A percentile compares a stretch with the other conserved stretches of the same genome.
Conservation (phyloP, 2,329 filamentous ascomycete species). For the Trichoderma sp. region DNA sequence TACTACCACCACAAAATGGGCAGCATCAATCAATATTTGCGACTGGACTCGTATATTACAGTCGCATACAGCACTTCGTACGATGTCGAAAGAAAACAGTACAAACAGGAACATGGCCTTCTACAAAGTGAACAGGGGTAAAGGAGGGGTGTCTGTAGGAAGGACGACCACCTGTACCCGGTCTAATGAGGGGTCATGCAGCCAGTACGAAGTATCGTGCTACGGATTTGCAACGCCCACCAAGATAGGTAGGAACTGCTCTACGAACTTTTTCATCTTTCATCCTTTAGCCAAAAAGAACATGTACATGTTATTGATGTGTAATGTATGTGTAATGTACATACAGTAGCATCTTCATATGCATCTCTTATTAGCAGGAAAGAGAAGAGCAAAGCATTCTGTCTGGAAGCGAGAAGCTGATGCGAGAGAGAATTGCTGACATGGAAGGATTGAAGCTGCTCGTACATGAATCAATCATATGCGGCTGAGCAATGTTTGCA, state of each 20-base stretch:
- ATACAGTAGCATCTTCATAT: neutral
- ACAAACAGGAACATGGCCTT: neutral
- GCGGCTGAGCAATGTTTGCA: neutral
- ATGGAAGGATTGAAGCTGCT: neutral
- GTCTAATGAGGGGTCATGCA: neutral
- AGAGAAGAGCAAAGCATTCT: neutral
- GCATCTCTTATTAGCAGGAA: neutral
- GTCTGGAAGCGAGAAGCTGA: neutral
- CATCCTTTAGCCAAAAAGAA: neutral
- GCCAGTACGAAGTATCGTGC: neutral
- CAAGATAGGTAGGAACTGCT: neutral
- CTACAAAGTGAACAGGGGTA: neutral
- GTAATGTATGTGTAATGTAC: neutral
- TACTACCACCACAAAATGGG: neutral
- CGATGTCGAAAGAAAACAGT: neutral
- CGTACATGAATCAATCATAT: neutral
- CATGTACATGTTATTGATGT: neutral
- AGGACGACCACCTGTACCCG: neutral
- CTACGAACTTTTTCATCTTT: neutral
- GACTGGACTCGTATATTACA: neutral
- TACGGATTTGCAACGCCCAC: neutral
- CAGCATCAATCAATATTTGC: neutral
- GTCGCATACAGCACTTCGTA: neutral
- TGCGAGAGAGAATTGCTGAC: neutral
- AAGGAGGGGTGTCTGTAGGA: conserved; percentile 5